Evolutionary conservation across 2,329 filamentous ascomycete species (phyloP).

Genomic region (Amauroascus niger): DNA sequence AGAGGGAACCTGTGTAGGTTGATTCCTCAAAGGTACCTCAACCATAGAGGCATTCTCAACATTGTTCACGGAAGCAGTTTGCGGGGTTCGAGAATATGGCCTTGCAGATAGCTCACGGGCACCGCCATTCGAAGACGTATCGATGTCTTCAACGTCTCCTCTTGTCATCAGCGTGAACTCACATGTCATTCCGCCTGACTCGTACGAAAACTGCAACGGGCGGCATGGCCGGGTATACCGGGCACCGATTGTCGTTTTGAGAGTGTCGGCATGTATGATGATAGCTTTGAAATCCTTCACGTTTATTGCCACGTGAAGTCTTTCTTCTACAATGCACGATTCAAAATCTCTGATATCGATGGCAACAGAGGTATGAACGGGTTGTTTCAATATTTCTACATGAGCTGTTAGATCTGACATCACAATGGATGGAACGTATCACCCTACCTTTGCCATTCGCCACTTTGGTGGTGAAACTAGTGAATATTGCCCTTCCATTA

Average conservation of each 20-base stretch:
- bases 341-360: slow-evolving; percentile 55
- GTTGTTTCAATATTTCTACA: slow-evolving; percentile 53
- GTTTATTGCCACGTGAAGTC: slow-evolving; percentile 53
- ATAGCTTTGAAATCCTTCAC: slow-evolving; percentile 59
- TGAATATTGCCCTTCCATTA: slow-evolving; percentile 50
- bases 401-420: background rate
- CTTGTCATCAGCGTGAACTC: slow-evolving; percentile 58
- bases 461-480: slow-evolving; percentile 57
- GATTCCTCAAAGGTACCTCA: slow-evolving; percentile 10
- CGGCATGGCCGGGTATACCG: slow-evolving; percentile 51
- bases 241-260: slow-evolving; percentile 46
- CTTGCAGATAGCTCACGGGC: slow-evolving; percentile 34
- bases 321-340: slow-evolving; percentile 49
- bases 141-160: slow-evolving; percentile 42
- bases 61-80: slow-evolving; percentile 14
- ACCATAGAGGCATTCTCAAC: slow-evolving; percentile 8
- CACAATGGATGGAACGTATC: background rate
- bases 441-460: slow-evolving; percentile 48
- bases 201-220: slow-evolving; percentile 53
- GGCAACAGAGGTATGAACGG: slow-evolving; percentile 54
- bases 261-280: slow-evolving; percentile 51
- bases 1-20: slow-evolving; percentile 18
- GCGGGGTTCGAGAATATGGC: slow-evolving; percentile 26
- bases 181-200: slow-evolving; percentile 45
- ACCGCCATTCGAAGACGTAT: slow-evolving; percentile 32